Base-by-base conservation (phyloP, 2,329 filamentous ascomycete species). In the Aphanocladium album region DNA sequence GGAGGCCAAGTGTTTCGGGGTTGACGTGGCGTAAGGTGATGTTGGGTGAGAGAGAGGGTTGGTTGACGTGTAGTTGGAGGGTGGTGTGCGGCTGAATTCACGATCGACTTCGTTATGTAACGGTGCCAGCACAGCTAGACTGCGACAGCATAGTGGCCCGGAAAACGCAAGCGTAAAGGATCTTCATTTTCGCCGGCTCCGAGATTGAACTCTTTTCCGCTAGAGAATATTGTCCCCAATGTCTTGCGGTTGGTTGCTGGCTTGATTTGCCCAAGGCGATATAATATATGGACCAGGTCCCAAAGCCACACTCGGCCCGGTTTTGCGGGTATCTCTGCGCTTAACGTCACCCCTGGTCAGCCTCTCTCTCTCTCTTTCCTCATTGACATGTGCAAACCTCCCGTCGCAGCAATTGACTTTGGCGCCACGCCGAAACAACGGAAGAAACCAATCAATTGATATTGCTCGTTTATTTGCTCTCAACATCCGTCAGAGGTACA, bases 311-410 rank as follows among this genome's bases (percentile, higher is more conserved):
- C 11, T 43, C 30, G 43, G 45, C 30, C 54, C 19, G 54, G 16
- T 57, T 47, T 57, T 57, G 54, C 54, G 54, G 54, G 54, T 33
- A 56, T 23, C 25, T 46, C 11, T 12, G 39, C n/a, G 23, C 9
- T 25, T 37, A 21, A 49, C 14, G 3, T 14, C 21, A 5, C 25
- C n/a, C n/a, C 25, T n/a, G n/a, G n/a, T 9, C 9, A 11, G 9
- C 25, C 30, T n/a, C n/a, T 41, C 21, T 25, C 14, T 23, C 11
- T 17, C 5, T 23, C 50, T 16, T 23, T 21, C 14, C 3, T 25
- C 50, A 25, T 21, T 17, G 16, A 30, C 45, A 47, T 19, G 23
- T 14, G n/a, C 33, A 9, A n/a, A n/a, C n/a, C n/a, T 21, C 17
- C 5, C 5, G 23, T 17, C 33, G 23, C n/a, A n/a, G n/a, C n/a